phyloP scores from a whole-genome alignment of 139 green algal species.

The Desmodesmus armatus region DNA sequence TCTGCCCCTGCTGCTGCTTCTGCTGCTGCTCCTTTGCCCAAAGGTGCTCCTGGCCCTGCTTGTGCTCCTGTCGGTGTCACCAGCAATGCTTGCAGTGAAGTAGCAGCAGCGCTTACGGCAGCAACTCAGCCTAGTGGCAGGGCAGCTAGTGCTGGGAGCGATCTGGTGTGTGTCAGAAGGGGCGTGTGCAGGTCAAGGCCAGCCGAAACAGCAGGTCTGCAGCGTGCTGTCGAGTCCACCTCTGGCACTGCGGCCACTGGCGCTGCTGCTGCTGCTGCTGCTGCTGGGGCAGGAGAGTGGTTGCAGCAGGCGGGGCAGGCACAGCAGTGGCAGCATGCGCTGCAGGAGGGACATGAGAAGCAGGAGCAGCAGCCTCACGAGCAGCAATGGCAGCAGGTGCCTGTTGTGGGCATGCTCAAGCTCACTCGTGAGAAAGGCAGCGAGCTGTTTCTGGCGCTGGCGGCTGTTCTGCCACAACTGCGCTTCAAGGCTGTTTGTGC shows the following conservation, averaged over 20 bases:
- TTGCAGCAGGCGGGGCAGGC: too few species aligned
- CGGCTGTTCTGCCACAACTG: background rate
- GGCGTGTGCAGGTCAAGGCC: too few species aligned
- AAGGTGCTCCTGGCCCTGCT: too few species aligned
- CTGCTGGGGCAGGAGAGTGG: background rate
- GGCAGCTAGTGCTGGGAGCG: too few species aligned
- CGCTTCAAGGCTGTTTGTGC: constrained; percentile 9
- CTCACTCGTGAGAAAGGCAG: constrained; percentile 16
- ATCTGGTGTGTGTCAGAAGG: too few species aligned
- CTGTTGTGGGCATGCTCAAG: constrained; percentile 21
- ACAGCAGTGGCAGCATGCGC: background rate
- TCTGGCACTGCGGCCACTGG: background rate
- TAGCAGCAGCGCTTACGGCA: too few species aligned
- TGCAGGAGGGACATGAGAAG: background rate
- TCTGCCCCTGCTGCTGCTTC: too few species aligned
- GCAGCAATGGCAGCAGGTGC: constrained; percentile 12
- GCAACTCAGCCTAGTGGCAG: too few species aligned
- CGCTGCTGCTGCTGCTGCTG: background rate
- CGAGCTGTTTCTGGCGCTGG: constrained; percentile 10
- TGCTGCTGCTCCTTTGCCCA: too few species aligned
- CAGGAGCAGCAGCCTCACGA: background rate
- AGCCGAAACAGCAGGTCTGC: background rate
- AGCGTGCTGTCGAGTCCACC: background rate
- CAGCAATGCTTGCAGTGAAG: background rate
- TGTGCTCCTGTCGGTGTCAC: too few species aligned